Evolutionary conservation across 345 rosid species (phyloP).

Genomic region (Cardamine occulta): DNA sequence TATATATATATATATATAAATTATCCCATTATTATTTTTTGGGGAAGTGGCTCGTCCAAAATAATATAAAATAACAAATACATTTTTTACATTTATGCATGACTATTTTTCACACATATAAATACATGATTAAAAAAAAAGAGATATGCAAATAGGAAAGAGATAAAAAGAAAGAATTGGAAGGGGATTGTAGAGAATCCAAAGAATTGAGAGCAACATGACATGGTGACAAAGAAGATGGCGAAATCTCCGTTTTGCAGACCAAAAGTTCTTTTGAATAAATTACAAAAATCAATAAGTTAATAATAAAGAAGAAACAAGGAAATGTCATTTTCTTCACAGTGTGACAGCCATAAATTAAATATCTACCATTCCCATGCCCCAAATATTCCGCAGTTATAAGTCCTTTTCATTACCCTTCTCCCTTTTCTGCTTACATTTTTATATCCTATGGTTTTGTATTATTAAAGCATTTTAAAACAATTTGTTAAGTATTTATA

Average conservation of each 20-base stretch:
- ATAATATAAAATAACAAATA: background rate
- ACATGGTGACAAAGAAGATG: conserved; percentile 45
- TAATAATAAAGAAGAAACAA: background rate
- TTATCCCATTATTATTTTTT: background rate
- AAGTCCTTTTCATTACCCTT: conserved; percentile 38
- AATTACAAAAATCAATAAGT: background rate
- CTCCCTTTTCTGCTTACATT: conserved; percentile 1
- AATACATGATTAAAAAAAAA: background rate
- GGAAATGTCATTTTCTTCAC: conserved; percentile 46
- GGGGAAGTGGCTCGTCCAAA: conserved; percentile 4
- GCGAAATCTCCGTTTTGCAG: conserved; percentile 45
- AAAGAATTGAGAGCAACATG: conserved; percentile 42
- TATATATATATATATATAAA: too few species aligned
- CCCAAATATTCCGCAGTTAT: conserved; percentile 46
- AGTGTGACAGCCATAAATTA: conserved; percentile 31
- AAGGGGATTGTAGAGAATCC: conserved; percentile 39
- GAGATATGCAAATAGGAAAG: conserved; percentile 17
- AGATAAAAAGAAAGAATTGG: conserved; percentile 24
- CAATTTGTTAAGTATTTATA: background rate
- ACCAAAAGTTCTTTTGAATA: conserved; percentile 10
- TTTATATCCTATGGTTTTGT: background rate
- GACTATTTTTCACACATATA: background rate
- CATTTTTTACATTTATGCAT: background rate
- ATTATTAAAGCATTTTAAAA: background rate
- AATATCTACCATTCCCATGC: conserved; percentile 28